Evolutionary conservation across 2,329 filamentous ascomycete species (phyloP).

Genomic region (Corynespora cassiicola): DNA sequence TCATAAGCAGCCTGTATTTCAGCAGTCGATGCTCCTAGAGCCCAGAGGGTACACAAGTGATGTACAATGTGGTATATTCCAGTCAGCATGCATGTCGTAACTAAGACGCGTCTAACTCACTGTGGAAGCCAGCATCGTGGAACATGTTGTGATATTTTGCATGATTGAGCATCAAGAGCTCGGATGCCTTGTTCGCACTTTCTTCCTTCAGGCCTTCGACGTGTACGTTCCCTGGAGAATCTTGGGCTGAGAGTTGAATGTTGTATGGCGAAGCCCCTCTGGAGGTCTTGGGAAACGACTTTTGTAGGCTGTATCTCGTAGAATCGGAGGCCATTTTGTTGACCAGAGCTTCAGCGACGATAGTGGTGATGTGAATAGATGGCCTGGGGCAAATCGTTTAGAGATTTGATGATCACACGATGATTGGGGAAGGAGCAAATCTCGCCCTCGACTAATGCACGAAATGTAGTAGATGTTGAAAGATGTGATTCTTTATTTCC

Average conservation of each 20-base stretch:
- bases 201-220: slow-evolving; percentile 9
- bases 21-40: slow-evolving; percentile 21
- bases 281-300: neutral
- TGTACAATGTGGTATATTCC: slow-evolving; percentile 34
- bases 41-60: slow-evolving; percentile 26
- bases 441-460: too few relatives aligned
- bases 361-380: too few relatives aligned
- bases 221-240: slow-evolving; percentile 7
- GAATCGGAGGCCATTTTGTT: too few relatives aligned
- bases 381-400: too few relatives aligned
- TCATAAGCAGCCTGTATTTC: slow-evolving; percentile 24
- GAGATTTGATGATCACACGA: too few relatives aligned
- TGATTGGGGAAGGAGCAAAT: too few relatives aligned
- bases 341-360: too few relatives aligned
- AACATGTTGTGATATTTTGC: slow-evolving; percentile 15
- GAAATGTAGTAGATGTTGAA: too few relatives aligned
- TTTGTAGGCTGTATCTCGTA: too few relatives aligned
- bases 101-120: slow-evolving; percentile 6
- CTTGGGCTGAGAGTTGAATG: slow-evolving; percentile 5
- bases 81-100: too few relatives aligned
- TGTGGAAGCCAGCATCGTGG: slow-evolving; percentile 17
- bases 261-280: slow-evolving; percentile 6
- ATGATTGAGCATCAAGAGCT: slow-evolving; percentile 19
- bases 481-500: too few relatives aligned
- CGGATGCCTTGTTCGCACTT: slow-evolving; percentile 12